Evolutionary conservation across 2,329 filamentous ascomycete genomes (phyloP), one percentile per base, ranked within the genome.

Genomic region (Colletotrichum lindemuthianum): DNA sequence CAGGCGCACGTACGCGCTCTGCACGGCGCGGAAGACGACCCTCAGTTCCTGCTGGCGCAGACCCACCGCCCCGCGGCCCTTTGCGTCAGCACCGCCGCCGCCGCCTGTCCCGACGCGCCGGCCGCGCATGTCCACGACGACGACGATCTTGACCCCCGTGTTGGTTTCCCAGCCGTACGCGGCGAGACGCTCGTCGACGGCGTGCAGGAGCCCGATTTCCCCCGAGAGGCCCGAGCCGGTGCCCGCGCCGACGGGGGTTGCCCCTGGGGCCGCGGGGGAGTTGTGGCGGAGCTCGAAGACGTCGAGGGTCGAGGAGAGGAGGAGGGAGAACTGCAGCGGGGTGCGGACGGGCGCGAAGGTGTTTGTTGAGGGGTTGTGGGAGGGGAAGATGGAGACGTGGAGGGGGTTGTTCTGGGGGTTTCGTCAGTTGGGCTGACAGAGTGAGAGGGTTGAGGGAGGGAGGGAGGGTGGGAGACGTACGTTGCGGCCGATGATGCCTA

Each of bases 141-240:
- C 90, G 39, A 98, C 89, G 73, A 99, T 89, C 75, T 95, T 94
- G 68, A 97, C 88, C 44, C 93, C 93, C 33, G 96, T 98, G 78
- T 97, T 98, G 60, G 96, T 97, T 78, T 98, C 87, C 88, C 92
- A 97, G 72, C 96, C 96, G 81, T 98, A 99, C 70, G 93, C 91
- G 40, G 94, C 93, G 50, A 98, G 85, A 33, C 94, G 88, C 80
- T 99, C 95, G 80, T 98, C 96, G 65, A 98, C 85, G 64, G 94
- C 93, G 79, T 98, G 95, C 54, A 99, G 85, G 11, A 98, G 86
- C 36, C 96, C 95, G 69, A 96, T 90, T 76, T 98, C 95, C 71
- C 96, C 93, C 54, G 92, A 91, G 47, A 88, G 78, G 8, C 82
- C 81, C 33, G 78, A 77, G 48, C 77, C 77, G 9, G 47, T 56